phyloP scores from a whole-genome alignment of 2,329 filamentous ascomycete species.

The Neodidymelliopsis sp. region DNA sequence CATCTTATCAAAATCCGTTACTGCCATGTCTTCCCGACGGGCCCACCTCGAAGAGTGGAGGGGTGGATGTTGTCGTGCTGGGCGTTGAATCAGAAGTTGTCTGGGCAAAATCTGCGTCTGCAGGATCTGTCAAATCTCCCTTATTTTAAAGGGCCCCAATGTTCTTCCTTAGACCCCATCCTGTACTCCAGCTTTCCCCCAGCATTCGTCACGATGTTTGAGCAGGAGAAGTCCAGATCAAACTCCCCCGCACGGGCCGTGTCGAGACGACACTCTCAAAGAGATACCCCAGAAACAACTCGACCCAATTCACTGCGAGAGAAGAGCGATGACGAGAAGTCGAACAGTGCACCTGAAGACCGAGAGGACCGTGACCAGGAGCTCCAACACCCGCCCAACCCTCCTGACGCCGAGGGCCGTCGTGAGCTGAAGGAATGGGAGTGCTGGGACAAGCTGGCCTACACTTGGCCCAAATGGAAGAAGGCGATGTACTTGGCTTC shows the following conservation, averaged over 20 bases:
- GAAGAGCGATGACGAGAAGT: slow-evolving; percentile 24
- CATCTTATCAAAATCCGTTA: not conserved
- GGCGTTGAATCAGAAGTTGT: slow-evolving; percentile 1
- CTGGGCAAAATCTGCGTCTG: not conserved
- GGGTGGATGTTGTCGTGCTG: slow-evolving; percentile 5
- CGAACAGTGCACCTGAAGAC: slow-evolving; percentile 14
- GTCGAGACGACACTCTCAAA: slow-evolving; percentile 8
- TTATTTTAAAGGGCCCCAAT: slow-evolving; percentile 7
- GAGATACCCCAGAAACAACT: slow-evolving; percentile 6
- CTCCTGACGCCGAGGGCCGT: slow-evolving; percentile 25
- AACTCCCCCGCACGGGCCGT: slow-evolving; percentile 13
- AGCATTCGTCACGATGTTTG: slow-evolving; percentile 2
- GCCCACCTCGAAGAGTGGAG: slow-evolving; percentile 15
- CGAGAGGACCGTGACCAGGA: slow-evolving; percentile 6
- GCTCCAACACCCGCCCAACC: slow-evolving; percentile 17
- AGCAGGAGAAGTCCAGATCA: slow-evolving; percentile 17
- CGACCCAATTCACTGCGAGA: slow-evolving; percentile 15
- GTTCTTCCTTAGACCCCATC: slow-evolving; percentile 1
- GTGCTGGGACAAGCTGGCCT: slow-evolving; percentile 57
- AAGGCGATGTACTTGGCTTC: slow-evolving; percentile 62
- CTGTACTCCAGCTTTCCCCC: slow-evolving; percentile 17
- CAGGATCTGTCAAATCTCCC: not conserved
- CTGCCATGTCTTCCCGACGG: not conserved
- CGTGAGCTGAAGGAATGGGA: slow-evolving; percentile 50
- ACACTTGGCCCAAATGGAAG: slow-evolving; percentile 55